These are phyloP conservation scores for Aspergillus ibericus DNA, from an alignment of 2,329 filamentous ascomycete species.

Conservation along the genomic window DNA sequence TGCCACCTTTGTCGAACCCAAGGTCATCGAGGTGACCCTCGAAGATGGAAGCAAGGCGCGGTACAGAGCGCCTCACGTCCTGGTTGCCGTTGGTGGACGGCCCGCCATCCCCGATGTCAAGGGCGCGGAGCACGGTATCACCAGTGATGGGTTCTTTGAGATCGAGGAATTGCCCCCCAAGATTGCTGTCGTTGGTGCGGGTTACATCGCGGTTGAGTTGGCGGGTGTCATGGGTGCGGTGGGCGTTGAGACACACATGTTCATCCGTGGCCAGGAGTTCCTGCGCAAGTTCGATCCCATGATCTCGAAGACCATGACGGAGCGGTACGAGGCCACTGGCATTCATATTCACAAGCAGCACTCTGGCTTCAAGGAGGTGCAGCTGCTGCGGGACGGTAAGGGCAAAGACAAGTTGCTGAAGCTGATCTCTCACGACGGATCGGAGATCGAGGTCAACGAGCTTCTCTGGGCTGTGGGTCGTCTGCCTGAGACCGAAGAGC, in stretches of 20 bases:
- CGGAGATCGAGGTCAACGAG: constrained; percentile 50
- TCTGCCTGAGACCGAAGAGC: constrained; percentile 45
- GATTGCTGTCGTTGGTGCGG: constrained; percentile 52
- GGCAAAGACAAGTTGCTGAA: constrained; percentile 49
- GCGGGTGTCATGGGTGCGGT: constrained; percentile 52
- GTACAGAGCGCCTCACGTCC: constrained; percentile 49
- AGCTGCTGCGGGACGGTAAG: constrained; percentile 47
- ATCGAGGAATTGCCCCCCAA: constrained; percentile 53
- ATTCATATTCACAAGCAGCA: constrained; percentile 51
- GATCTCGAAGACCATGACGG: constrained; percentile 54
- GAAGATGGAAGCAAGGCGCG: constrained; percentile 43
- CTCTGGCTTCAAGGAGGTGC: constrained; percentile 49
- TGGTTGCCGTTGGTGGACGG: constrained; percentile 51
- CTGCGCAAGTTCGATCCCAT: constrained; percentile 55
- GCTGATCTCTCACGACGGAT: constrained; percentile 44
- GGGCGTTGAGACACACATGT: constrained; percentile 53
- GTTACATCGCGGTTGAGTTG: constrained; percentile 54
- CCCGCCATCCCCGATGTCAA: constrained; percentile 46
- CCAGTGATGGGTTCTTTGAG: constrained; percentile 53
- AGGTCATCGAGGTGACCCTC: constrained; percentile 47
- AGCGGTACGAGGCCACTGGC: constrained; percentile 51
- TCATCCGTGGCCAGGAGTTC: constrained; percentile 50
- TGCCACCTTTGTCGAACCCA: constrained; percentile 47
- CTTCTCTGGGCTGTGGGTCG: constrained; percentile 54
- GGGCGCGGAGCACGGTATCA: constrained; percentile 52